Evolutionary conservation across 139 green algal species (phyloP).

Genomic region (Closterium sp.): DNA sequence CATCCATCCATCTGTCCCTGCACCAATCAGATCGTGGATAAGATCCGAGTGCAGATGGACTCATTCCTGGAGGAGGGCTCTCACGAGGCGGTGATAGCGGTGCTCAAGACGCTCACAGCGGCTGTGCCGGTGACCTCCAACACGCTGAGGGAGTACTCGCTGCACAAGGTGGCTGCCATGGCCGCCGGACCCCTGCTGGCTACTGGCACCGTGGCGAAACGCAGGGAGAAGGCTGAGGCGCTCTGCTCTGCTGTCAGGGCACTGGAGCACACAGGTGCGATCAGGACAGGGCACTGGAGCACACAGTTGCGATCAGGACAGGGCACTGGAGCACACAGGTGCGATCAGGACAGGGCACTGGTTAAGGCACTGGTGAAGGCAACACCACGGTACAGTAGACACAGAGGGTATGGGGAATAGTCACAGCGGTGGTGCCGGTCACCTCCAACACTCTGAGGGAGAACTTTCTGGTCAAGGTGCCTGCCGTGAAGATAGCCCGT

Average conservation of each 20-base stretch:
- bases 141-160: constrained; percentile 33
- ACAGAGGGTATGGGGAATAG: no score
- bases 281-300: no score
- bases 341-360: no score
- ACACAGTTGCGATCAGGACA: no score
- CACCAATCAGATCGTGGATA: constrained; percentile 39
- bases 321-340: no score
- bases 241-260: constrained; percentile 21
- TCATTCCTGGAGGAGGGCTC: constrained; percentile 45
- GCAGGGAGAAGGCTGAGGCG: constrained; percentile 1
- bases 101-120: constrained; percentile 36
- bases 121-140: constrained; percentile 22
- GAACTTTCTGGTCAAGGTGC: constrained; percentile 22
- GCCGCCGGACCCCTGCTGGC: not conserved
- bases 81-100: constrained; percentile 40
- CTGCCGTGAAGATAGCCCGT: no score
- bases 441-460: constrained; percentile 21
- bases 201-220: not conserved
- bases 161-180: constrained; percentile 13
- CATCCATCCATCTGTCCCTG: not conserved
- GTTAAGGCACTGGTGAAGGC: no score
- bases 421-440: constrained; percentile 35
- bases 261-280: constrained; percentile 14
- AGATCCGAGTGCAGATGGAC: constrained; percentile 49
- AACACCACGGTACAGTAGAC: no score